phyloP scores from a whole-genome alignment of 179 eudicot species.

The Pouteria campechiana region DNA sequence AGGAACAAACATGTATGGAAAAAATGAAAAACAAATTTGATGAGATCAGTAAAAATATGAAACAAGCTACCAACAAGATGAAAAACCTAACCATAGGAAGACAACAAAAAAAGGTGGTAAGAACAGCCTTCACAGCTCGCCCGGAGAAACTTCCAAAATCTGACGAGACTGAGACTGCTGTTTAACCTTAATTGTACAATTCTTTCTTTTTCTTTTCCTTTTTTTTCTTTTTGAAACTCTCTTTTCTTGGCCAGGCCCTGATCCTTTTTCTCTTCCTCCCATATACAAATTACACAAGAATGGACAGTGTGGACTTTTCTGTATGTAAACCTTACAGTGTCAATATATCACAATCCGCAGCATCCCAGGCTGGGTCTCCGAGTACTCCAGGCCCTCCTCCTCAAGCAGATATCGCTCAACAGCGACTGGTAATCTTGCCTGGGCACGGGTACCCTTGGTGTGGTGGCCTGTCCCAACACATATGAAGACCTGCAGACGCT shows the following conservation, averaged over 20 bases:
- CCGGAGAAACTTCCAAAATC: no score
- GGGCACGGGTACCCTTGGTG: conserved; percentile 82
- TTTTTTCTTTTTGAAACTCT: conserved; percentile 9
- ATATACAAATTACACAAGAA: conserved; percentile 23
- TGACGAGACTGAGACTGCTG: no score
- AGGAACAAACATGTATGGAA: no score
- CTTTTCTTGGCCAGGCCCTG: no score
- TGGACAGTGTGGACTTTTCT: conserved; percentile 2
- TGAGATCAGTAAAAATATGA: no score
- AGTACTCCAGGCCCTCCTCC: conserved; percentile 82
- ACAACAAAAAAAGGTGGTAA: no score
- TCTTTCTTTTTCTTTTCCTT: not conserved
- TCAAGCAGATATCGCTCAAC: conserved; percentile 85
- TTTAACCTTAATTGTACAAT: no score
- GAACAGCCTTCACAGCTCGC: no score
- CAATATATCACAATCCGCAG: conserved; percentile 76
- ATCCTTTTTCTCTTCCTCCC: conserved; percentile 17
- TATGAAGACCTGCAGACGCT: conserved; percentile 53
- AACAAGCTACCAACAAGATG: no score
- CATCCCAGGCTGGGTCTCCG: conserved; percentile 90
- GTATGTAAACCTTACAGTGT: conserved; percentile 17
- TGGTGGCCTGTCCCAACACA: conserved; percentile 98
- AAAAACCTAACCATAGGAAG: no score
- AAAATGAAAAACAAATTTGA: no score
- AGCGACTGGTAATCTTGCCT: conserved; percentile 76